Base-by-base conservation (phyloP, 441 rosid genomes). In the Biscutella laevigata region DNA sequence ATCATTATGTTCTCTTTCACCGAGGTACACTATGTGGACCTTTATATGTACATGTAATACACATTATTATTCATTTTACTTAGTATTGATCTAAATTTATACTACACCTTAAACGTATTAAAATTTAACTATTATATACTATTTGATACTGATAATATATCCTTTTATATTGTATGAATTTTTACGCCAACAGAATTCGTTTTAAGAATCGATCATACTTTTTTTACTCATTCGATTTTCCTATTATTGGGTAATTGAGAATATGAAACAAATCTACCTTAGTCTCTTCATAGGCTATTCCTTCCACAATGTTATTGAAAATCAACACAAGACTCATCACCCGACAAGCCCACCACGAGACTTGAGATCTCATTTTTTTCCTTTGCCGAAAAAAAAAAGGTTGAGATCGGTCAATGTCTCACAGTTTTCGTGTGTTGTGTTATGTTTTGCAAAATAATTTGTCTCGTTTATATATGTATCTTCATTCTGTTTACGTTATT, bases 11-110 rank as follows among this genome's bases (percentile, higher is more conserved):
- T 35, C 34, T 38, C 33, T 45, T 40, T 62, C 72, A 5, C 76
- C 78, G 14, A 73, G 77, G 41, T 73, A 41, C 33, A 64, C 62
- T 32, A 55, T 34, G n/a, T 62, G 57, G 25, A 48, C 44, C 68
- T 53, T 34, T 17, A 33, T 11, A 9, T 12, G n/a, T 19, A 37
- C 11, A 3, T 9, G 13, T 40, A 44, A 45, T 45, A 21, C 16
- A 28, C 17, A 49, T 30, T 59, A 38, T n/a, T n/a, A n/a, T n/a
- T n/a, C n/a, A n/a, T n/a, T n/a, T n/a, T n/a, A n/a, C n/a, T n/a
- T n/a, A n/a, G n/a, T n/a, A n/a, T n/a, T n/a, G n/a, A n/a, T n/a
- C n/a, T n/a, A n/a, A n/a, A n/a, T n/a, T n/a, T n/a, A n/a, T n/a
- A n/a, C n/a, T n/a, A n/a, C n/a, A n/a, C n/a, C n/a, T n/a, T n/a